Percentiles rank a stretch among this genome's conserved stretches.
These are phyloP conservation scores for Suillus subaureus DNA, from an alignment of 768 basidiomycete species.

Conservation along the genomic window DNA sequence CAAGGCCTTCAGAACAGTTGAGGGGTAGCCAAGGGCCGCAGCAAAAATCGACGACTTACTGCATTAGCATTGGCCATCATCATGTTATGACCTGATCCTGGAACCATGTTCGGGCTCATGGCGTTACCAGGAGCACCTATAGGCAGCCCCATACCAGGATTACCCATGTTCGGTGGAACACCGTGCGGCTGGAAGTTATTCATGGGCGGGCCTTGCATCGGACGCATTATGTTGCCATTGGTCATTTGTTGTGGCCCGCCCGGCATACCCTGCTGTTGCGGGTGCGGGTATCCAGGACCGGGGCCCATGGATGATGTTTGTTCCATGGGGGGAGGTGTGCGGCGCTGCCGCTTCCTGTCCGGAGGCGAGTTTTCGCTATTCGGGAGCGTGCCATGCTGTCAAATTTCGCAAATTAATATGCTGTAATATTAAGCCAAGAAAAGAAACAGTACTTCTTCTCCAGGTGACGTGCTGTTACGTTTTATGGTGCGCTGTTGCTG, in stretches of 20 bases:
- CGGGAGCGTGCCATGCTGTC: conserved; percentile 48
- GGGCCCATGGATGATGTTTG: conserved; percentile 42
- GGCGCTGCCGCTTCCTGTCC: conserved; percentile 53
- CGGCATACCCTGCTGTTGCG: conserved; percentile 36
- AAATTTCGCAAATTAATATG: neutral
- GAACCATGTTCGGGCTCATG: conserved; percentile 43
- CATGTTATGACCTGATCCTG: conserved; percentile 28
- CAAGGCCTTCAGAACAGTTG: conserved; percentile 23
- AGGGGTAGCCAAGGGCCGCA: neutral
- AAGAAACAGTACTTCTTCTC: conserved; percentile 51
- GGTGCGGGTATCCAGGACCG: conserved; percentile 35
- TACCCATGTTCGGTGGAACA: conserved; percentile 29
- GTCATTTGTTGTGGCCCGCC: conserved; percentile 41
- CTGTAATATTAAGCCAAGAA: conserved; percentile 9
- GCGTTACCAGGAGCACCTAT: conserved; percentile 32
- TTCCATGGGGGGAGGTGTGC: conserved; percentile 48
- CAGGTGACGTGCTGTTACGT: conserved; percentile 63
- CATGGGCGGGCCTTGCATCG: conserved; percentile 36
- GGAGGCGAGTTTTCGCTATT: conserved; percentile 59
- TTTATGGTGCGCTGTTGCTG: conserved; percentile 38
- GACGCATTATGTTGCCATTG: conserved; percentile 44
- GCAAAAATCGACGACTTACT: conserved; percentile 18
- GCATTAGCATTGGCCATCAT: conserved; percentile 34
- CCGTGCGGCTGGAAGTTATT: conserved; percentile 33
- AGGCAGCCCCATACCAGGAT: conserved; percentile 34